phyloP scores from a whole-genome alignment of 2,329 filamentous ascomycete genomes.

The Aspergillus sergii region DNA sequence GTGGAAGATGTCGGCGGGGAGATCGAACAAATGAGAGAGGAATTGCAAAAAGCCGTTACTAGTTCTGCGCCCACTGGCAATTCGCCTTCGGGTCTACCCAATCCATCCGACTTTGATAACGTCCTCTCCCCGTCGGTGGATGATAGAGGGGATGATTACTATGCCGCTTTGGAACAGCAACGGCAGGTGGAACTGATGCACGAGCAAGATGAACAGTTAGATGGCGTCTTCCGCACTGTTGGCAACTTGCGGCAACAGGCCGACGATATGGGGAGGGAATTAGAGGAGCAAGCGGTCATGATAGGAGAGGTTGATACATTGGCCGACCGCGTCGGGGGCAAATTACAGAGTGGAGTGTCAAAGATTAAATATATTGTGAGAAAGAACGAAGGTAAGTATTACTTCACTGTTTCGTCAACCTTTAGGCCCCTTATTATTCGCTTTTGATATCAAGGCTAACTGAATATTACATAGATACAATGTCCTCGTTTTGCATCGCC shows the following conservation, averaged over 20 bases:
- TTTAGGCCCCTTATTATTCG: constrained; percentile 1
- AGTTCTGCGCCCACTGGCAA: constrained; percentile 27
- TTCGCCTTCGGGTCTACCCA: constrained; percentile 53
- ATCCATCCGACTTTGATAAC: constrained; percentile 59
- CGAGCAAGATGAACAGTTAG: constrained; percentile 90
- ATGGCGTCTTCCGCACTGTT: constrained; percentile 90
- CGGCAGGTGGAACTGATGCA: constrained; percentile 90
- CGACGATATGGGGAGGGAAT: constrained; percentile 91
- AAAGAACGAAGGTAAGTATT: constrained; percentile 79
- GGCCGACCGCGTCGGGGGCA: constrained; percentile 83
- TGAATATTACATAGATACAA: constrained; percentile 52
- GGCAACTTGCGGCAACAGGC: constrained; percentile 89
- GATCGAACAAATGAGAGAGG: constrained; percentile 84
- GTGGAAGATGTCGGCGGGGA: constrained; percentile 89
- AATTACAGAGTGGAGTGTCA: constrained; percentile 82
- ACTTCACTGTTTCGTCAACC: not conserved
- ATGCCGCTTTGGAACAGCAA: constrained; percentile 85
- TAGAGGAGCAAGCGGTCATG: constrained; percentile 92
- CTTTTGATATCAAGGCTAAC: not conserved
- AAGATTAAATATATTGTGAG: constrained; percentile 83
- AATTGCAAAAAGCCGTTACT: constrained; percentile 66
- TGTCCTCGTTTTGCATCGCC: constrained; percentile 88
- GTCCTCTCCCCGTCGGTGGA: constrained; percentile 42
- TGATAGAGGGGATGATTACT: constrained; percentile 61
- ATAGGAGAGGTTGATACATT: constrained; percentile 81